Conservation (phyloP, 2,329 filamentous ascomycete genomes). For the Botrytis tulipae region DNA sequence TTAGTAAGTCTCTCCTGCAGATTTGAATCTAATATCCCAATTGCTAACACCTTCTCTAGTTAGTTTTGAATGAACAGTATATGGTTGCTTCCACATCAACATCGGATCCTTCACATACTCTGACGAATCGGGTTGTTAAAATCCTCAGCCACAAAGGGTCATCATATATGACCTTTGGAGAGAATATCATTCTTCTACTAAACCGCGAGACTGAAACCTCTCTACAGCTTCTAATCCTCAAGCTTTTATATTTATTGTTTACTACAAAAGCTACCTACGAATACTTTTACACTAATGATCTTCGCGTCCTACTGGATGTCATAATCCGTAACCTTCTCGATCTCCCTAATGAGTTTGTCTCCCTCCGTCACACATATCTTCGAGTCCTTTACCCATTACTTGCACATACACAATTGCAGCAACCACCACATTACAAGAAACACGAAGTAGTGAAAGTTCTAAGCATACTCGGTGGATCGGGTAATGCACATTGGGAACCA, state of each 20-base stretch:
- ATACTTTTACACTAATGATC: conserved; percentile 98
- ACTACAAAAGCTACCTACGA: conserved; percentile 89
- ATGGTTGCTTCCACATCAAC: conserved; percentile 68
- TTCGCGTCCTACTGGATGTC: conserved; percentile 90
- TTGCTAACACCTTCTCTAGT: conserved; percentile 49
- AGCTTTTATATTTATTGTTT: conserved; percentile 92
- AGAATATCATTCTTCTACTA: conserved; percentile 92
- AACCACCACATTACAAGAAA: conserved; percentile 87
- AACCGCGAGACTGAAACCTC: conserved; percentile 95
- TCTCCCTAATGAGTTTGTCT: conserved; percentile 75
- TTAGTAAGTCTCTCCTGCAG: conserved; percentile 57
- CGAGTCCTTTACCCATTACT: conserved; percentile 88
- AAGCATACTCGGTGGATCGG: conserved; percentile 64
- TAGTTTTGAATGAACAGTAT: conserved; percentile 97
- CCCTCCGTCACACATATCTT: conserved; percentile 88
- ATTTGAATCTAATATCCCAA: neutral
- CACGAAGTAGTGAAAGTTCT: conserved; percentile 79
- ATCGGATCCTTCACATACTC: conserved; percentile 43
- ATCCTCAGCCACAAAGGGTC: conserved; percentile 77
- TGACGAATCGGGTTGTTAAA: conserved; percentile 95
- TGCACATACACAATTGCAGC: conserved; percentile 84
- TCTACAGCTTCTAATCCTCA: conserved; percentile 91
- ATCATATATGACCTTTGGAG: conserved; percentile 88
- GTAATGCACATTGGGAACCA: conserved; percentile 73
- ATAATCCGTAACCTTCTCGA: conserved; percentile 97